phyloP scores from a whole-genome alignment of 2,329 filamentous ascomycete species.

The Talaromyces funiculosus region DNA sequence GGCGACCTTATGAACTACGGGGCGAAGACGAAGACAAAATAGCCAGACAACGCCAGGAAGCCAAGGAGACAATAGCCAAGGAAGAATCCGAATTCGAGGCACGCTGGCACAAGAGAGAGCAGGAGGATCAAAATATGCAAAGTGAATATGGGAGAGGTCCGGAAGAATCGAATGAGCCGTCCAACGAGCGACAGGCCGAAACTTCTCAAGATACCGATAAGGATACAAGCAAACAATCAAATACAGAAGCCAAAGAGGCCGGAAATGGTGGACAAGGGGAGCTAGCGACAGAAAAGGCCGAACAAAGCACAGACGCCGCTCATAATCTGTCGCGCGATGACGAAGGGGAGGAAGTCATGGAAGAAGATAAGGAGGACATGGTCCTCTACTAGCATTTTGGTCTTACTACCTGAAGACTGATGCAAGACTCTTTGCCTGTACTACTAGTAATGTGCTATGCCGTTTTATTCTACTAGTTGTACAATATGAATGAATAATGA shows the following conservation, averaged over 20 bases:
- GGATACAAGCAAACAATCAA: constrained; percentile 16
- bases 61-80: constrained; percentile 56
- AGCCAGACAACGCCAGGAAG: constrained; percentile 62
- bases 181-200: constrained; percentile 37
- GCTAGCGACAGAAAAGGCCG: constrained; percentile 25
- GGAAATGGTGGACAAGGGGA: constrained; percentile 15
- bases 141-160: constrained; percentile 25
- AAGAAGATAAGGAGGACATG: constrained; percentile 82
- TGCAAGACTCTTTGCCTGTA: constrained; percentile 21
- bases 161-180: constrained; percentile 31
- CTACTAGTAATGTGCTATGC: not conserved
- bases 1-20: constrained; percentile 74
- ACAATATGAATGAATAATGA: not conserved
- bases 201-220: constrained; percentile 15
- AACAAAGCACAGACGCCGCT: constrained; percentile 33
- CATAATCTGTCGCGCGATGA: constrained; percentile 48
- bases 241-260: not conserved
- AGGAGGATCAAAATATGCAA: constrained; percentile 21
- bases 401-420: constrained; percentile 46
- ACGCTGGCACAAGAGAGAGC: constrained; percentile 34
- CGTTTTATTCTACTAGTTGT: not conserved
- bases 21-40: constrained; percentile 65
- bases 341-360: constrained; percentile 68
- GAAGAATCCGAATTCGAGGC: constrained; percentile 61
- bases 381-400: constrained; percentile 65